Evolutionary conservation across 2,329 filamentous ascomycete species (phyloP), one percentile per base, ranked within the genome.

Genomic region (Podosphaera fusca): DNA sequence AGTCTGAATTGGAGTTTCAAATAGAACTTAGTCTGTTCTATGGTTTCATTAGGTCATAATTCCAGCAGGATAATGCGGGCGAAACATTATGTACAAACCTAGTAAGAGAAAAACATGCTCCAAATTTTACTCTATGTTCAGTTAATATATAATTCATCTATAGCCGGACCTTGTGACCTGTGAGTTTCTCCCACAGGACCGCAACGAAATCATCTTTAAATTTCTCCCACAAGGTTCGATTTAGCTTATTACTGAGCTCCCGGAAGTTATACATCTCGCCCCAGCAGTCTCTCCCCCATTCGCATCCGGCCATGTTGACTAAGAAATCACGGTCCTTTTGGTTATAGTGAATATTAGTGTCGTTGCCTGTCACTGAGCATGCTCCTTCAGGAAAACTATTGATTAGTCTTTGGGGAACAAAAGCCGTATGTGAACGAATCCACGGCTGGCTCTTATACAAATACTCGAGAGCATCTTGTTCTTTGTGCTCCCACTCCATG

Each of bases 401-500:
- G 72, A 96, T 86, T 71, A 81, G 85, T 63, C 92, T 84, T 69
- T 96, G 90, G 0, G 85, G 84, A 52, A 95, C 76, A 70, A 98
- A 98, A 3, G 81, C 90, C 2, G 88, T 82, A 64, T 92, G 85
- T 57, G 86, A 81, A 59, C 92, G 81, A 56, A 96, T 81, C 89
- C 92, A 98, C 0, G 92, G 87, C 68, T 96, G 90, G 57, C 84
- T 84, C 58, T 76, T 78, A 72, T 98, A 98, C 60, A 98, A 75
- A 71, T 94, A 85, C 71, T 95, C 89, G 47, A 98, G 73, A 1
- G 89, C 87, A 67, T 96, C 89, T 71, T 98, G 92, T 69, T 98
- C 92, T 69, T 96, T 96, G 74, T 98, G 92, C 66, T 92, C 89
- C 92, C 92, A 98, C 60, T 92, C 80, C 89, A 95, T 95, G 69